Base-by-base conservation (phyloP, 2,329 filamentous ascomycete genomes). In the Aspergillus uvarum region DNA sequence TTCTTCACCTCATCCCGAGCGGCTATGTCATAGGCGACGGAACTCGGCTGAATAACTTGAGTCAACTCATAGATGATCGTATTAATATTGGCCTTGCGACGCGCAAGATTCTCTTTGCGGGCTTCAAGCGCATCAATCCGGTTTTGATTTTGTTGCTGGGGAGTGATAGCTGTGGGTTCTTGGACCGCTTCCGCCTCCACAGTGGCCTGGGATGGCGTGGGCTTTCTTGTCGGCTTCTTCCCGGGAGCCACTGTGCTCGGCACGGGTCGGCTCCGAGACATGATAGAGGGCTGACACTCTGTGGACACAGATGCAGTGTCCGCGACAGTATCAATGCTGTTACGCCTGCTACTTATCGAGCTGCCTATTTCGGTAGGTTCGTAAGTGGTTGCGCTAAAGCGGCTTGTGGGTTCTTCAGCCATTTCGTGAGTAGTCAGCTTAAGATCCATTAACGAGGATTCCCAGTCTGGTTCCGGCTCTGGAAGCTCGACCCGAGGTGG, bases 1-100 rank as follows among this genome's bases (percentile, higher is more conserved):
- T 76, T 79, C 70, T 84, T 84, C 63, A 85, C 83, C 59, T 82
- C 79, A 24, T 80, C 78, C 44, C 81, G 76, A 56, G 82, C 82
- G 66, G 90, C 87, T 53, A 89, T 84, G 8, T 86, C 82, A 67
- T 87, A 88, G 31, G 87, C 85, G 70, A 90, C 79, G 44, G 91
- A 80, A 63, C 84, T 86, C 38, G 83, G 86, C 47, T 89, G 89
- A 81, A 92, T 89, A 60, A 92, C 82, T 72, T 91, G 87, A 60
- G 87, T 91, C 81, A 94, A 87, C 73, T 94, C 89, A 63, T 84
- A 81, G 71, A 95, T 90, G 62, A 89, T 86, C 24, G 82, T 86
- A 70, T 85, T 83, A 69, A 94, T 85, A 75, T 93, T 94, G 62
- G 83, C 80, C 57, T 88, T 85, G 49, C 90, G 85, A 69, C 89